These are phyloP conservation scores for Quercus bicolor DNA, from an alignment of 306 rosid genomes.

Conservation along the genomic window DNA sequence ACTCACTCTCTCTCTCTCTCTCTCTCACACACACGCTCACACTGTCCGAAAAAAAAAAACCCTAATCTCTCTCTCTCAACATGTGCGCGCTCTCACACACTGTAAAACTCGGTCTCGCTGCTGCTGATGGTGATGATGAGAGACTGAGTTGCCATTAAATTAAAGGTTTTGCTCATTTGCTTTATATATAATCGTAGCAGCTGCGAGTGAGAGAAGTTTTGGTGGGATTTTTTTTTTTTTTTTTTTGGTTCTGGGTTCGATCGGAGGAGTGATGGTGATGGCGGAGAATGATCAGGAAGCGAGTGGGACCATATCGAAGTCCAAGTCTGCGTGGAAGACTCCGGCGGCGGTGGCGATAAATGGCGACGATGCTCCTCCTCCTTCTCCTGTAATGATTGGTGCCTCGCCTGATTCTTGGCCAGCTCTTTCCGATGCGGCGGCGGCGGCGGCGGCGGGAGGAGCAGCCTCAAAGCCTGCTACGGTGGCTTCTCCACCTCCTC, in stretches of 20 bases:
- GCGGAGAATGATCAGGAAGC: conserved; percentile 60
- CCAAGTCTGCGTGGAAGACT: conserved; percentile 83
- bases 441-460: no score
- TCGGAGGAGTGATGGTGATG: conserved; percentile 57
- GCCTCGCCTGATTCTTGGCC: conserved; percentile 69
- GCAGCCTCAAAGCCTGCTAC: conserved; percentile 27
- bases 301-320: conserved; percentile 39
- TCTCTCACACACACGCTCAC: no score
- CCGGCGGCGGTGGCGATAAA: conserved; percentile 31
- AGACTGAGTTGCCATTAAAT: no score
- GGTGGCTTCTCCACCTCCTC: conserved; percentile 35
- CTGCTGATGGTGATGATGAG: no score
- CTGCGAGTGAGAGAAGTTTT: conserved; percentile 1
- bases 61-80: no score
- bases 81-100: no score
- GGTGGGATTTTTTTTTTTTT: not conserved
- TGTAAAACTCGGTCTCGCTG: no score
- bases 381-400: conserved; percentile 56
- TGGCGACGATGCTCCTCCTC: conserved; percentile 31
- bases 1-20: conserved; percentile 1
- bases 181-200: no score
- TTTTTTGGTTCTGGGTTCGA: conserved; percentile 14
- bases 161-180: no score
- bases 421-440: conserved; percentile 58
- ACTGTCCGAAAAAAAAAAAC: no score